These are phyloP conservation scores for Dactylis glomerata DNA, from an alignment of 176 grass and related monocot genomes.

Conservation along the genomic window DNA sequence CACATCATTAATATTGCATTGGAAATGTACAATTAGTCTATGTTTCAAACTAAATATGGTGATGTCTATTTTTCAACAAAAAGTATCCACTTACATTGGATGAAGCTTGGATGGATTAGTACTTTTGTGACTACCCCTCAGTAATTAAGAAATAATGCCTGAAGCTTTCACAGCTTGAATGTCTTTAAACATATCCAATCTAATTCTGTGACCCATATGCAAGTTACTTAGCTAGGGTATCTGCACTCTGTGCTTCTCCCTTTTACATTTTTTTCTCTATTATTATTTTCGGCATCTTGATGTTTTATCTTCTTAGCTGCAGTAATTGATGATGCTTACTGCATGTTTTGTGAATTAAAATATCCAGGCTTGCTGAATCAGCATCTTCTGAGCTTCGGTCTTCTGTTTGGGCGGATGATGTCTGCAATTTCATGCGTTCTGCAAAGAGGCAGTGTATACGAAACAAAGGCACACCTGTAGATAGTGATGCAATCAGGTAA, in stretches of 20 bases:
- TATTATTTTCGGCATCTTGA: neutral
- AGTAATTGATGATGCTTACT: conserved; percentile 20
- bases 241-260: neutral
- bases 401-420: conserved; percentile 70
- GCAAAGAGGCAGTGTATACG: conserved; percentile 53
- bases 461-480: conserved; percentile 24
- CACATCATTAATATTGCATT: neutral
- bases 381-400: conserved; percentile 62
- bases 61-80: neutral
- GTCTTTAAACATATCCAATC: neutral
- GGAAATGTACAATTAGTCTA: neutral
- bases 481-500: conserved; percentile 64
- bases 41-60: neutral
- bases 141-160: neutral
- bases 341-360: conserved; percentile 25
- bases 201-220: conserved; percentile 21
- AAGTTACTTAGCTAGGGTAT: neutral
- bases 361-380: conserved; percentile 57
- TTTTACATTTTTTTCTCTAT: neutral
- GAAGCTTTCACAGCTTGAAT: neutral
- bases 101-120: conserved; percentile 7
- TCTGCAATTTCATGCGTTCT: conserved; percentile 64
- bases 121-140: neutral
- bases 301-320: conserved; percentile 3
- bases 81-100: neutral